Evolutionary conservation across 2,329 filamentous ascomycete genomes (phyloP), one percentile per base, ranked within the genome.

Genomic region (Sclerotinia glacialis): DNA sequence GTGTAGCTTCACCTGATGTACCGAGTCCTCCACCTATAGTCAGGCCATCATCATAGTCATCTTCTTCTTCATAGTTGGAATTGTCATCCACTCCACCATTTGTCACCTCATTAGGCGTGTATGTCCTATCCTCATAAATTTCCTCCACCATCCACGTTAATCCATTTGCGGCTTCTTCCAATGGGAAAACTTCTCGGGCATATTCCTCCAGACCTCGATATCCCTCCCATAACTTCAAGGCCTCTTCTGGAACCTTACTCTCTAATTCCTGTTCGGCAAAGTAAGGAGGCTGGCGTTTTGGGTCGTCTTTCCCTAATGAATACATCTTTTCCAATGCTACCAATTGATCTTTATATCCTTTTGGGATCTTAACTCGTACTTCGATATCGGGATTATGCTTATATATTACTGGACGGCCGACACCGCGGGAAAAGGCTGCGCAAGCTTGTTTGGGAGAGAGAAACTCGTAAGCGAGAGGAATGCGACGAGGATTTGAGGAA

Each of bases 151-250:
- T 98, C 95, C 95, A 99, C 21, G 90, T 92, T 75, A 95, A 80
- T 6, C 94, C 94, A 76, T 98, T 98, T 42, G 93, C 92, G 72
- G 93, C 90, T 79, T 99, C 95, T 78, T 99, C 95, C 16, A 97
- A 84, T 0, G 92, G 92, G 74, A 98, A 98, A 37, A 96, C 93
- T 77, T 98, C 95, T 59, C 91, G 85, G 1, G 94, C 94, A 77
- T 98, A 99, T 78, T 98, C 95, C 76, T 97, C 93, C 72, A 98
- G 85, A 40, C 92, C 91, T 65, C 95, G 85, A 71, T 92, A 92
- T 5, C 93, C 95, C 76, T 96, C 92, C 95, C 95, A 98, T 31
- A 99, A 80, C 72, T 89, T 85, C 69, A 94, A 81, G 0, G 93
- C 91, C 71, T 92, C 87, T 11, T 85, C 83, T 0, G 93, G 92